Evolutionary conservation across 192 early-diverging fungal genomes (phyloP).

Genomic region (Coemansia reversa): DNA sequence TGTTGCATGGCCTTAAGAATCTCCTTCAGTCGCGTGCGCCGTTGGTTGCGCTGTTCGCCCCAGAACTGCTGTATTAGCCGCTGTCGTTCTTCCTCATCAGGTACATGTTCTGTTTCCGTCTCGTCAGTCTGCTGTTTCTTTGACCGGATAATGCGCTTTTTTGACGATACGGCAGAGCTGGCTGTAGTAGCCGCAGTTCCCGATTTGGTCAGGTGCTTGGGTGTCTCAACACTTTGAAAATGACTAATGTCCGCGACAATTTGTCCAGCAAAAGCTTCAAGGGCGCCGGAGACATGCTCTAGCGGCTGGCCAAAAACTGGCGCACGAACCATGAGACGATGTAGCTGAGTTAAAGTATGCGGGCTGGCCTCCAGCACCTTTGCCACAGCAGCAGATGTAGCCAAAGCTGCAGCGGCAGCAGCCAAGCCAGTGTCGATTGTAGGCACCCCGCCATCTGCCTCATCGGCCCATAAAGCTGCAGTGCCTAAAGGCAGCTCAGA

Average conservation of each 20-base stretch:
- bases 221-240: conserved; percentile 50
- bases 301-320: conserved; percentile 5
- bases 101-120: conserved; percentile 22
- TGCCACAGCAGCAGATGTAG: conserved; percentile 6
- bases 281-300: background rate
- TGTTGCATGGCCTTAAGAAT: conserved; percentile 45
- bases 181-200: background rate
- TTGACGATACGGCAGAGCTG: background rate
- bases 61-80: conserved; percentile 38
- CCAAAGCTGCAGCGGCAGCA: conserved; percentile 3
- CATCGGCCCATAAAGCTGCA: conserved; percentile 1
- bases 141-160: conserved; percentile 31
- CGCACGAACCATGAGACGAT: conserved; percentile 15
- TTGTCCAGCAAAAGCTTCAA: conserved; percentile 34
- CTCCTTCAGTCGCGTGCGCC: conserved; percentile 48
- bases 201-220: conserved; percentile 34
- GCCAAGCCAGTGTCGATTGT: conserved; percentile 7
- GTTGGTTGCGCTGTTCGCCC: conserved; percentile 54
- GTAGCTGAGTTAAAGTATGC: conserved; percentile 20
- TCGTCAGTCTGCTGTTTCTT: conserved; percentile 20
- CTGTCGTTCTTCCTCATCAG: conserved; percentile 53
- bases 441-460: background rate
- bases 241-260: conserved; percentile 40
- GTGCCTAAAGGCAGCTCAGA: background rate
- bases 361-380: conserved; percentile 32